phyloP scores from a whole-genome alignment of 1,284 basidiomycete species.

The Naganishia liquefaciens region DNA sequence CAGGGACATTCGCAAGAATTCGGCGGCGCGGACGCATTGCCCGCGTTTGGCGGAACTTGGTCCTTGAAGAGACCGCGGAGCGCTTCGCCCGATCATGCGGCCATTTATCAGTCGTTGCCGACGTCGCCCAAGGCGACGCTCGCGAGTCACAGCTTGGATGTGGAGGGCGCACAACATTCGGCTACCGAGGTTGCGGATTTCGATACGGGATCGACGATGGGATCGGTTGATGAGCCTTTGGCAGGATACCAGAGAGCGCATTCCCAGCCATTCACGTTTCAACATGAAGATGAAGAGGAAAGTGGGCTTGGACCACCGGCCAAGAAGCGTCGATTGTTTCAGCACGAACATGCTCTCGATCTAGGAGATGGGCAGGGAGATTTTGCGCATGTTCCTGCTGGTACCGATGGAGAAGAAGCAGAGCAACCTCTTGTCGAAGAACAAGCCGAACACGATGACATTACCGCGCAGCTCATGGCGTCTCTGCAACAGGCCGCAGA shows the following conservation, averaged over 20 bases:
- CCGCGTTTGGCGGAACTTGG: neutral
- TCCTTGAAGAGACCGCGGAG: conserved; percentile 11
- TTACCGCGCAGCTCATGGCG: conserved; percentile 21
- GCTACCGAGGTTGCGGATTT: neutral
- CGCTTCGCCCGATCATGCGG: conserved; percentile 1
- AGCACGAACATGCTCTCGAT: conserved; percentile 16
- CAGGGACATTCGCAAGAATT: neutral
- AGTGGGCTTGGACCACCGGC: neutral
- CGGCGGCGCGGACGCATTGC: neutral
- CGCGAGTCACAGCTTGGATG: neutral
- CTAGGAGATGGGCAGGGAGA: neutral
- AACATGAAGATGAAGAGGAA: neutral
- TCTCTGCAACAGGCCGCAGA: conserved; percentile 22
- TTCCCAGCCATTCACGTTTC: conserved; percentile 11
- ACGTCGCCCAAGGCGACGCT: conserved; percentile 4
- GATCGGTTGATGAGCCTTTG: neutral
- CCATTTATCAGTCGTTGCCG: conserved; percentile 14
- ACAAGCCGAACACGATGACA: neutral
- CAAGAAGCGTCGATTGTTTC: conserved; percentile 21
- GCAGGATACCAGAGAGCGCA: conserved; percentile 12
- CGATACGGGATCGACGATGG: neutral
- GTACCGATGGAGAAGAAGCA: neutral
- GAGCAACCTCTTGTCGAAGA: neutral
- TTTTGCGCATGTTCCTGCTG: neutral
- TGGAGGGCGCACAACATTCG: neutral